Percentiles rank a stretch among this genome's conserved stretches.
Conservation (phyloP, 352 stramenopile species). For the Pythium dissotocum region DNA sequence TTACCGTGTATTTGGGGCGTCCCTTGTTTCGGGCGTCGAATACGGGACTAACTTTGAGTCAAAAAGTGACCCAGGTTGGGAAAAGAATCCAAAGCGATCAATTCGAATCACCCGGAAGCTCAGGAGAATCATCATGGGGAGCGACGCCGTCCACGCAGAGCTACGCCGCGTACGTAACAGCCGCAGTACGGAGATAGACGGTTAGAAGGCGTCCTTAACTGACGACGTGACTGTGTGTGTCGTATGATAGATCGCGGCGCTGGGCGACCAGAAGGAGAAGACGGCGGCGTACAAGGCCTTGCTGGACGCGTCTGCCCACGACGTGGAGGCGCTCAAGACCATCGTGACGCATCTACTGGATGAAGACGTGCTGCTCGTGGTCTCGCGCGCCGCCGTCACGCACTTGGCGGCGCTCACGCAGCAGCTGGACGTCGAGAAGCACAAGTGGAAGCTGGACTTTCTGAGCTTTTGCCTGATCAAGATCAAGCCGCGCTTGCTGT, state of each 20-base stretch:
- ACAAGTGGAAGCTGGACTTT: slow-evolving; percentile 80
- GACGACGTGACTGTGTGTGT: neutral
- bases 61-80: slow-evolving; percentile 16
- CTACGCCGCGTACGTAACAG: slow-evolving; percentile 47
- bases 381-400: slow-evolving; percentile 74
- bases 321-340: slow-evolving; percentile 47
- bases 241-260: slow-evolving; percentile 51
- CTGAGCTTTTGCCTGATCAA: slow-evolving; percentile 69
- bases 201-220: neutral
- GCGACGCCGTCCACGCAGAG: slow-evolving; percentile 36
- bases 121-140: slow-evolving; percentile 2
- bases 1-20: neutral
- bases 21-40: slow-evolving; percentile 3
- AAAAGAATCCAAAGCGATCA: slow-evolving; percentile 24
- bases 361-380: slow-evolving; percentile 77
- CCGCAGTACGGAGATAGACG: neutral
- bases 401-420: slow-evolving; percentile 61
- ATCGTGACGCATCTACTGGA: slow-evolving; percentile 74
- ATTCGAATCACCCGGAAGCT: neutral
- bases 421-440: slow-evolving; percentile 57
- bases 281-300: slow-evolving; percentile 71
- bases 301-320: slow-evolving; percentile 49
- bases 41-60: neutral
- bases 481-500: slow-evolving; percentile 81
- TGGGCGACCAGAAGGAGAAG: slow-evolving; percentile 81